phyloP scores from a whole-genome alignment of 129 eudicot genomes.

The Arctium lappa region DNA sequence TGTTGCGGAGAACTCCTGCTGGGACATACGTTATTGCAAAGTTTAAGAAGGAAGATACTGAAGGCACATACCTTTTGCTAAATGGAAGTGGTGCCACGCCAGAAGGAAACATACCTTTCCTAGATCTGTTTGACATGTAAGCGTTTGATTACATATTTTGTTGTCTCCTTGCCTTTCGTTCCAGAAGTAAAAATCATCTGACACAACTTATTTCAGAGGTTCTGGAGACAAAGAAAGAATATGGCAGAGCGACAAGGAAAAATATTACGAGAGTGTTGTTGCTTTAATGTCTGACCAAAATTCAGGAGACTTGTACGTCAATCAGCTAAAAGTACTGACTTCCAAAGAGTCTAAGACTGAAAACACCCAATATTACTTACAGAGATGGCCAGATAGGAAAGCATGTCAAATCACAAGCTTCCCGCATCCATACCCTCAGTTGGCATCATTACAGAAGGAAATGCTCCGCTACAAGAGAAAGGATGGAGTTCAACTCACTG shows the following conservation, averaged over 20 bases:
- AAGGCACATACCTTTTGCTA: slow-evolving; percentile 54
- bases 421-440: slow-evolving; percentile 95
- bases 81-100: slow-evolving; percentile 99
- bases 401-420: slow-evolving; percentile 70
- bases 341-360: slow-evolving; percentile 96
- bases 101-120: slow-evolving; percentile 84
- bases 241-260: slow-evolving; percentile 96
- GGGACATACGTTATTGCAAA: slow-evolving; percentile 91
- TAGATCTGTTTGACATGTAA: slow-evolving; percentile 91
- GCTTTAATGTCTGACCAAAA: slow-evolving; percentile 86
- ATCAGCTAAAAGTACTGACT: slow-evolving; percentile 60
- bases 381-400: slow-evolving; percentile 80
- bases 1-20: slow-evolving; percentile 71
- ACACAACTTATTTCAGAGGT: slow-evolving; percentile 51
- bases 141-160: slow-evolving; percentile 21
- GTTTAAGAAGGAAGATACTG: slow-evolving; percentile 64
- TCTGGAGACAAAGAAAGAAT: slow-evolving; percentile 83
- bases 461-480: slow-evolving; percentile 85
- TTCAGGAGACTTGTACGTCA: slow-evolving; percentile 55
- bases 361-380: slow-evolving; percentile 85
- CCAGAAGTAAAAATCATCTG: slow-evolving; percentile 11
- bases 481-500: slow-evolving; percentile 95
- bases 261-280: slow-evolving; percentile 81
- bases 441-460: slow-evolving; percentile 82
- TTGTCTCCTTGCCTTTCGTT: neutral